Evolutionary conservation across 371 early-diverging fungal genomes (phyloP), one percentile per base, ranked within the genome.

Genomic region (Circinella minor): DNA sequence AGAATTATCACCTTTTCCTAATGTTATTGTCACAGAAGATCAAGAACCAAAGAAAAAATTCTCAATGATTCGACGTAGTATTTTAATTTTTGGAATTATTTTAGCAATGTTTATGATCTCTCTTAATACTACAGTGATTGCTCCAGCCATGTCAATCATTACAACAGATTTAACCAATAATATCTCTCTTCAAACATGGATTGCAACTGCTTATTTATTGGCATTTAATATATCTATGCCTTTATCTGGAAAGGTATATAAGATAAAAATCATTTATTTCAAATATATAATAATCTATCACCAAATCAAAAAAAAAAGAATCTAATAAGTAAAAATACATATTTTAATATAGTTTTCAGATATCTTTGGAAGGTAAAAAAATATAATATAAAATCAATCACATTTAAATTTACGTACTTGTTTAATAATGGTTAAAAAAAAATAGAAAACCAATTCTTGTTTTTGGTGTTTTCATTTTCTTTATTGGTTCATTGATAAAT

Each of bases 91-190:
- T 55, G 82, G 78, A 48, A 66, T 81, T 43, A 39, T 73, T 9
- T 48, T 91, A 64, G 83, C 86, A n/a, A 84, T 91, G 71, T 93
- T 95, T 74, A 85, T 93, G 75, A 89, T 91, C 9, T 90, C 91
- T 36, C 79, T 94, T 43, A 93, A 94, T 72, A 86, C 87, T 39
- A 93, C 93, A 1, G 90, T 95, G 36, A 86, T 95, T 48, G 92
- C 94, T 10, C 91, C 72, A 10, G 71, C 63, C 7, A 65, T 67
- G 63, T 64, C 34, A 6, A 63, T 61, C n/a, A 70, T 76, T 37
- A 66, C 70, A 18, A 72, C 68, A 13, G 70, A 76, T 10, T 68
- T 72, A 6, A 51, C 51, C 14, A 39, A 70, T 27, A 66, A 55
- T 43, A 38, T 69, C 15, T 61, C 36, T 13, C 8, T 38, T 70